Percentiles rank a stretch among this genome's conserved stretches.
Conservation (phyloP, 1,139 yeast genomes). For the Williopsis jadinii region DNA sequence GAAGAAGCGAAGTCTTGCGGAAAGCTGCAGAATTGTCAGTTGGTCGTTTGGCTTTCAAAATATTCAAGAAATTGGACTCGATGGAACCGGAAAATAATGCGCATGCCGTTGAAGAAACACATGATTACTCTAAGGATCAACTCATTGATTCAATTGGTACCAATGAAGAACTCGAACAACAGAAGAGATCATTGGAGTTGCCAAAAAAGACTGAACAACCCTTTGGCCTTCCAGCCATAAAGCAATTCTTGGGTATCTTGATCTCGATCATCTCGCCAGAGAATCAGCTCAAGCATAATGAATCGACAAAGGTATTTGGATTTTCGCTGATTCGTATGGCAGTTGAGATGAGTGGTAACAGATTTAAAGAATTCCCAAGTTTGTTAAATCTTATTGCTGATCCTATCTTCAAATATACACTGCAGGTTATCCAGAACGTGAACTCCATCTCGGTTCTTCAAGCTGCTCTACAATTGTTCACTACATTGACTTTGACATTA, state of each 20-base stretch:
- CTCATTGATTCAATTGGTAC: slow-evolving; percentile 29
- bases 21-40: slow-evolving; percentile 87
- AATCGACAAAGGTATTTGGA: slow-evolving; percentile 80
- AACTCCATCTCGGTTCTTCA: slow-evolving; percentile 59
- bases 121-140: slow-evolving; percentile 28
- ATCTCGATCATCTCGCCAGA: slow-evolving; percentile 82
- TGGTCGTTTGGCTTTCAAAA: slow-evolving; percentile 57
- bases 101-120: slow-evolving; percentile 25
- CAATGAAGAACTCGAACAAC: slow-evolving; percentile 17
- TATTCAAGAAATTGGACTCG: slow-evolving; percentile 54
- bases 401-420: slow-evolving; percentile 73
- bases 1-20: slow-evolving; percentile 84
- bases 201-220: slow-evolving; percentile 16
- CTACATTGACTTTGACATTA: slow-evolving; percentile 56
- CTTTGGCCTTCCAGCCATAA: slow-evolving; percentile 32
- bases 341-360: slow-evolving; percentile 73
- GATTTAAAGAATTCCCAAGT: slow-evolving; percentile 58
- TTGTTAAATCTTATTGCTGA: slow-evolving; percentile 67
- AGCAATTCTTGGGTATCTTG: slow-evolving; percentile 52
- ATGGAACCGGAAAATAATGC: slow-evolving; percentile 44
- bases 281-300: slow-evolving; percentile 79
- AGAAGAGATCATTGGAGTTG: slow-evolving; percentile 21
- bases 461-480: slow-evolving; percentile 68
- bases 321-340: slow-evolving; percentile 69
- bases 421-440: slow-evolving; percentile 73